Evolutionary conservation across 1,284 basidiomycete species (phyloP).

Genomic region (Tylopilus orsonianus): DNA sequence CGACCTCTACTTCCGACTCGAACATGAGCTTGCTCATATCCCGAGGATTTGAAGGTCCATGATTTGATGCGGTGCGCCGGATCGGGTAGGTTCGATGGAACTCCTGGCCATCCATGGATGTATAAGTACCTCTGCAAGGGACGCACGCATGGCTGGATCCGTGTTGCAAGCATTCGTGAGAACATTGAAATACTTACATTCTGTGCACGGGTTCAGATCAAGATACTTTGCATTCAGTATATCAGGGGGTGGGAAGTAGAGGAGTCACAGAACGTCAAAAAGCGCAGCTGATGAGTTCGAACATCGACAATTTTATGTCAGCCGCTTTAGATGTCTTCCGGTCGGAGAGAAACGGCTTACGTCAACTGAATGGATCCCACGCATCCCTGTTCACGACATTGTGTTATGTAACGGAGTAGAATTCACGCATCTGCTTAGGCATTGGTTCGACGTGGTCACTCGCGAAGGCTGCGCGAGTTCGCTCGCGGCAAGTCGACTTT

Average conservation of each 20-base stretch:
- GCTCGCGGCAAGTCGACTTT: constrained; percentile 9
- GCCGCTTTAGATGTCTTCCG: no score
- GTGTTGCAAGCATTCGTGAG: constrained; percentile 96
- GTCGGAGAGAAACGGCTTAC: no score
- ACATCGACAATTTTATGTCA: no score
- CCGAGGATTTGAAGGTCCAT: background rate
- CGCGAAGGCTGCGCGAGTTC: constrained; percentile 37
- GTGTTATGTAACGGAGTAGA: no score
- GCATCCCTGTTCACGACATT: no score
- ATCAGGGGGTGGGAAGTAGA: no score
- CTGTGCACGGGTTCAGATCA: no score
- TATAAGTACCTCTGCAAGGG: constrained; percentile 79
- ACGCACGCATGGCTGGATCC: constrained; percentile 80
- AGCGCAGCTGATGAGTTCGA: no score
- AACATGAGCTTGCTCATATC: background rate
- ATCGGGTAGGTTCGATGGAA: background rate
- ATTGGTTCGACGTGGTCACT: constrained; percentile 7
- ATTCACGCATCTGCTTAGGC: constrained; percentile 1
- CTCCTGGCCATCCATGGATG: constrained; percentile 97
- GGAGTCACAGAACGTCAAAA: constrained; percentile 96
- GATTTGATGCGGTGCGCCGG: background rate
- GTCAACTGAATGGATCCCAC: no score
- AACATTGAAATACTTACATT: constrained; percentile 95
- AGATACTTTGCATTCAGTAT: no score
- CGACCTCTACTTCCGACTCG: background rate